Conservation (phyloP, 306 rosid species). For the Corylus avellana region DNA sequence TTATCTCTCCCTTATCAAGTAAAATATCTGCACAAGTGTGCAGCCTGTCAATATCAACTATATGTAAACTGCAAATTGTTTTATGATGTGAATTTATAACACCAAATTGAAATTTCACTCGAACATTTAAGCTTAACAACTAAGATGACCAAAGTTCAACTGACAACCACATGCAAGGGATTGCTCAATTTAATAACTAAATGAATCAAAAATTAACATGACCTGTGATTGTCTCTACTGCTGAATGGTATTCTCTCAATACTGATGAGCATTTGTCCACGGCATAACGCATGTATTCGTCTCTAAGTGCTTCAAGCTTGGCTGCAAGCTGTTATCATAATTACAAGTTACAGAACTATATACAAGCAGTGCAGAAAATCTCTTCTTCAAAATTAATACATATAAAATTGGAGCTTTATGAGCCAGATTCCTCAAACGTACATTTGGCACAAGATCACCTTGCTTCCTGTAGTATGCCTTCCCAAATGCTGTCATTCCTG, state of each 20-base stretch:
- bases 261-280: slow-evolving; percentile 73
- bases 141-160: slow-evolving; percentile 3
- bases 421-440: slow-evolving; percentile 41
- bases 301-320: slow-evolving; percentile 90
- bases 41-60: slow-evolving; percentile 14
- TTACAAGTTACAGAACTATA: neutral
- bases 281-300: slow-evolving; percentile 92
- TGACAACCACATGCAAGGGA: slow-evolving; percentile 9
- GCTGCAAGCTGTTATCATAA: slow-evolving; percentile 71
- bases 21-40: slow-evolving; percentile 65
- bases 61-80: slow-evolving; percentile 12
- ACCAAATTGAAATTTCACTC: slow-evolving; percentile 7
- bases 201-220: slow-evolving; percentile 27
- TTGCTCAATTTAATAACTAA: slow-evolving; percentile 23
- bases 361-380: neutral
- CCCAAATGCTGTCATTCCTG: slow-evolving; percentile 99
- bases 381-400: neutral
- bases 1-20: slow-evolving; percentile 76
- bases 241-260: slow-evolving; percentile 70
- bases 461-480: slow-evolving; percentile 83
- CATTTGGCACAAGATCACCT: slow-evolving; percentile 91
- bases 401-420: slow-evolving; percentile 23
- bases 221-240: slow-evolving; percentile 97
- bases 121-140: neutral
- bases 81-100: slow-evolving; percentile 12